These are phyloP conservation scores for Zangia roseola DNA, from an alignment of 768 basidiomycete genomes.

Conservation along the genomic window DNA sequence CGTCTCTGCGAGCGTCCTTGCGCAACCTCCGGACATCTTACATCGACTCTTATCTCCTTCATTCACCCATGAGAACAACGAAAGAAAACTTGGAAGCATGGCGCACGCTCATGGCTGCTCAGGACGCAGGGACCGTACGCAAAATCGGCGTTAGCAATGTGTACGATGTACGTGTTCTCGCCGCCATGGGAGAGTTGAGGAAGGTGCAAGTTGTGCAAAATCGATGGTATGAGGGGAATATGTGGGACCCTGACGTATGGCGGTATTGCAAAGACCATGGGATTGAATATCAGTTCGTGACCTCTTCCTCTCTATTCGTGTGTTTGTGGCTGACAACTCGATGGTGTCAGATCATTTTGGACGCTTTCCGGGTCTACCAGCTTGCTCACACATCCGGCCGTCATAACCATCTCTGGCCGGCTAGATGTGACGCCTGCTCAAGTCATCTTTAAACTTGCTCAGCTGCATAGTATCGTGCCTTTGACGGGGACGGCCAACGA, in stretches of 20 bases:
- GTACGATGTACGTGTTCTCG: conserved; percentile 60
- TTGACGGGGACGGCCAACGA: conserved; percentile 73
- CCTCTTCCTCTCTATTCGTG: neutral
- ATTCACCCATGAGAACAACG: conserved; percentile 64
- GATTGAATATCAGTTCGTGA: conserved; percentile 69
- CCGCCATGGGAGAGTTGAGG: conserved; percentile 49
- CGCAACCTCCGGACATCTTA: conserved; percentile 68
- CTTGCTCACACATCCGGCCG: conserved; percentile 49
- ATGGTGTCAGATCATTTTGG: conserved; percentile 71
- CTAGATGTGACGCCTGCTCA: conserved; percentile 61
- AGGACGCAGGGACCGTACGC: conserved; percentile 62
- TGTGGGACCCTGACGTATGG: conserved; percentile 67
- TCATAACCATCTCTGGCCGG: conserved; percentile 44
- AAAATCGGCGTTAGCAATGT: conserved; percentile 77
- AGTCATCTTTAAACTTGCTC: conserved; percentile 65
- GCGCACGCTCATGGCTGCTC: conserved; percentile 56
- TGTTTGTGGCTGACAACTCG: neutral
- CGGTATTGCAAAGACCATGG: conserved; percentile 60
- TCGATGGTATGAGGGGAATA: conserved; percentile 80
- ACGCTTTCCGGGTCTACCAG: conserved; percentile 76
- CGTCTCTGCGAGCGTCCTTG: conserved; percentile 65
- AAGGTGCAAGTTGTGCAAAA: conserved; percentile 79
- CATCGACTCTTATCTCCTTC: conserved; percentile 77
- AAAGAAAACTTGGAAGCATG: conserved; percentile 69
- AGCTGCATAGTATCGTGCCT: conserved; percentile 64